These are phyloP conservation scores for Reticulascus tulasneorum DNA, from an alignment of 2,329 filamentous ascomycete genomes.

Conservation along the genomic window DNA sequence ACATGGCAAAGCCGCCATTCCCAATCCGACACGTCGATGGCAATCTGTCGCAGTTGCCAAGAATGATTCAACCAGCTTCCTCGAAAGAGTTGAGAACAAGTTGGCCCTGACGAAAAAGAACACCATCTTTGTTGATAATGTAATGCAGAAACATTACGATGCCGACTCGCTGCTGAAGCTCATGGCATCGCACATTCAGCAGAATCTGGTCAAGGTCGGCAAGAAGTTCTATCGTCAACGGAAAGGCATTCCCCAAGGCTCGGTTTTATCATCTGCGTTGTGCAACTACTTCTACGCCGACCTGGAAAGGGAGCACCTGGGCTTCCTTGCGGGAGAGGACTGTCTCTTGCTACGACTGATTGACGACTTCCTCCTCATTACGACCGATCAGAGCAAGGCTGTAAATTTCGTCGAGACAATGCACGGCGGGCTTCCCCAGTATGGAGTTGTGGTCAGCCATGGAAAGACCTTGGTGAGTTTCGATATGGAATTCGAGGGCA, in stretches of 20 bases:
- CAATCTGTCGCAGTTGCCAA: constrained; percentile 44
- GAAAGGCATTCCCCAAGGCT: constrained; percentile 88
- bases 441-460: constrained; percentile 74
- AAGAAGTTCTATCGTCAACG: constrained; percentile 87
- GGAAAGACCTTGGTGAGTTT: constrained; percentile 87
- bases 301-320: constrained; percentile 66
- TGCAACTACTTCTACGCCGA: constrained; percentile 97
- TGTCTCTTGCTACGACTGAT: constrained; percentile 76
- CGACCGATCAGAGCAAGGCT: constrained; percentile 63
- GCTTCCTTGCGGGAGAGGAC: constrained; percentile 57
- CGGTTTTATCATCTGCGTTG: constrained; percentile 76
- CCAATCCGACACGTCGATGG: constrained; percentile 46
- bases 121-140: constrained; percentile 73
- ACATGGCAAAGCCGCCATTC: constrained; percentile 22
- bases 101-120: constrained; percentile 49
- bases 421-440: constrained; percentile 73
- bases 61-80: constrained; percentile 39
- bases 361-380: constrained; percentile 91
- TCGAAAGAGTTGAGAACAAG: constrained; percentile 37
- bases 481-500: constrained; percentile 53
- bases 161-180: constrained; percentile 63
- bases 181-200: constrained; percentile 72
- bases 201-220: constrained; percentile 83
- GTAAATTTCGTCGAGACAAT: constrained; percentile 71
- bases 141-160: constrained; percentile 53